Evolutionary conservation across 2,329 filamentous ascomycete species (phyloP).

Genomic region (Clonostachys chloroleuca): DNA sequence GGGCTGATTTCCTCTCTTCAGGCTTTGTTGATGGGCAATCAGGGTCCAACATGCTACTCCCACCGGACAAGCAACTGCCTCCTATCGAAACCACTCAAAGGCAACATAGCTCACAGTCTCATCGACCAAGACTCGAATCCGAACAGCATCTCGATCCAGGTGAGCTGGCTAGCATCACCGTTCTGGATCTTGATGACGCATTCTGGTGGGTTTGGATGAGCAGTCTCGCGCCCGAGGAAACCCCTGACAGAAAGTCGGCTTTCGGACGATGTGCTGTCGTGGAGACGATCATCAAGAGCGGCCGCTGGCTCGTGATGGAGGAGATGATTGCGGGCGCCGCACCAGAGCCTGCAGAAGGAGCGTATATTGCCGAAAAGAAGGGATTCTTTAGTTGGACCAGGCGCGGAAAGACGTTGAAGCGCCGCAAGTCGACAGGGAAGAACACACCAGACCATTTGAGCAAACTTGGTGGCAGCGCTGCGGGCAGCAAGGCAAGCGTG

Average conservation of each 20-base stretch:
- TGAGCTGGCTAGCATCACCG: slow-evolving; percentile 87
- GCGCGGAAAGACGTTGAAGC: slow-evolving; percentile 56
- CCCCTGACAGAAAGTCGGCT: slow-evolving; percentile 77
- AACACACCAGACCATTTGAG: slow-evolving; percentile 43
- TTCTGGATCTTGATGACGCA: slow-evolving; percentile 83
- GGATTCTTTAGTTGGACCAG: slow-evolving; percentile 84
- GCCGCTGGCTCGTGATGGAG: slow-evolving; percentile 91
- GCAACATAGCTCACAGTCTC: slow-evolving; percentile 83
- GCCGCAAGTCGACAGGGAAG: slow-evolving; percentile 69
- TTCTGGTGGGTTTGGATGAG: slow-evolving; percentile 99
- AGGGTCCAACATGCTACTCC: slow-evolving; percentile 69
- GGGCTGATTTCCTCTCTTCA: slow-evolving; percentile 95
- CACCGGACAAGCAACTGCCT: slow-evolving; percentile 86
- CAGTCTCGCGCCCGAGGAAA: slow-evolving; percentile 88
- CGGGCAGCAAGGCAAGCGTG: slow-evolving; percentile 74
- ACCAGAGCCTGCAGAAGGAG: slow-evolving; percentile 75
- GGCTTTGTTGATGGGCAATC: slow-evolving; percentile 79
- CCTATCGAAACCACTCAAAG: slow-evolving; percentile 70
- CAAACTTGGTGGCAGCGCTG: slow-evolving; percentile 32
- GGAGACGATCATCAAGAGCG: slow-evolving; percentile 77
- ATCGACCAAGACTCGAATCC: slow-evolving; percentile 66
- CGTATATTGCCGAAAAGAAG: slow-evolving; percentile 95
- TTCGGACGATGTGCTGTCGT: slow-evolving; percentile 92
- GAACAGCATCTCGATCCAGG: slow-evolving; percentile 75
- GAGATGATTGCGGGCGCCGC: slow-evolving; percentile 94